A percentile compares a stretch with the other conserved stretches of the same genome.
phyloP scores from a whole-genome alignment of 75 land plant genomes.

The Pinus taeda region DNA sequence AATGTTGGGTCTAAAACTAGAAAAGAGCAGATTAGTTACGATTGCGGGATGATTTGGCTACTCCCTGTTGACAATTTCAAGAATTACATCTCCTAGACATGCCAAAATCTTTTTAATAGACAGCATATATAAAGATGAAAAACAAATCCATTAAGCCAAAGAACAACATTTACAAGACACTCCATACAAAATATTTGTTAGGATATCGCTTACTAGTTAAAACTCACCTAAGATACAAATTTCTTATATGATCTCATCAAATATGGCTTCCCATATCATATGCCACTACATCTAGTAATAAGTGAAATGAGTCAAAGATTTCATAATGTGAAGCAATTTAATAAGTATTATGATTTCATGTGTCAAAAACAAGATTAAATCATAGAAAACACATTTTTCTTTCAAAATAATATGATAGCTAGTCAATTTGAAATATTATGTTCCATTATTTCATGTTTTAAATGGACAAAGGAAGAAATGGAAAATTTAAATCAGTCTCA shows the following conservation, averaged over 20 bases:
- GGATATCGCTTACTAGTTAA: no score
- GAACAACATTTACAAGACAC: not conserved
- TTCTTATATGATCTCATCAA: not conserved
- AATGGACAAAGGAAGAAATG: not conserved
- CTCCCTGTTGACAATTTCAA: slow-evolving; percentile 85
- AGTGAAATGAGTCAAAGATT: not conserved
- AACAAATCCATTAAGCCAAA: not conserved
- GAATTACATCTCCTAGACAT: slow-evolving; percentile 84
- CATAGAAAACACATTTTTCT: not conserved
- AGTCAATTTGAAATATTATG: not conserved
- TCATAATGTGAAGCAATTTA: not conserved
- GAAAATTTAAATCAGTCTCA: not conserved
- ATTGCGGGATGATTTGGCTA: slow-evolving; percentile 7
- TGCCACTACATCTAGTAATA: not conserved
- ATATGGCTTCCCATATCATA: not conserved
- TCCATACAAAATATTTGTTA: not conserved
- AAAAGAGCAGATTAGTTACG: no score
- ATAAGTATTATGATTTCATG: not conserved
- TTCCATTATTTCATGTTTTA: not conserved
- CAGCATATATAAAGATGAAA: slow-evolving; percentile 25
- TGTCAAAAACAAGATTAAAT: not conserved
- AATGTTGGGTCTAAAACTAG: no score
- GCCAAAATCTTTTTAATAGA: slow-evolving; percentile 92
- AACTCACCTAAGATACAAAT: not conserved
- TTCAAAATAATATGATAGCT: not conserved